These are phyloP conservation scores for Leishmania tropica DNA, from an alignment of 208 protist species.

Conservation along the genomic window DNA sequence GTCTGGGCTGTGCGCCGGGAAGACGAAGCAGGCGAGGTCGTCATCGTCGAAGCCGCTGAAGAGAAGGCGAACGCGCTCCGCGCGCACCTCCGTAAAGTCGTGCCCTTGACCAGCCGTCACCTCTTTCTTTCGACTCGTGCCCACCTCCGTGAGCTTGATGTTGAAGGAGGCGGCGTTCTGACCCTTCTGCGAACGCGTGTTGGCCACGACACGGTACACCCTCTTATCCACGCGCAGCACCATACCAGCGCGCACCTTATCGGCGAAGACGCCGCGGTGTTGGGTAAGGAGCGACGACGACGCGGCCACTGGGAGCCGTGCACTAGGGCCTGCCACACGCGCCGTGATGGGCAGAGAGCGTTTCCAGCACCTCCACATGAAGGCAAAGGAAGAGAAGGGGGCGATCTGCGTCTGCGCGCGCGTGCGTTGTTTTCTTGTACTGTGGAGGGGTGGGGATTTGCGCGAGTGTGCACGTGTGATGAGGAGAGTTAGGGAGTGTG, in stretches of 20 bases:
- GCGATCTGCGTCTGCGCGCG: neutral
- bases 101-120: conserved; percentile 84
- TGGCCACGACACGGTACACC: conserved; percentile 77
- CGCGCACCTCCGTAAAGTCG: conserved; percentile 83
- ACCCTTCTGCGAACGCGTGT: conserved; percentile 90
- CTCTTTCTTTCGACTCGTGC: conserved; percentile 79
- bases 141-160: conserved; percentile 84
- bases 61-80: conserved; percentile 78
- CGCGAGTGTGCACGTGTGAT: neutral
- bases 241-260: conserved; percentile 88
- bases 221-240: conserved; percentile 82
- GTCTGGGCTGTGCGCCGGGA: conserved; percentile 78
- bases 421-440: neutral
- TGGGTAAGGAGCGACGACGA: conserved; percentile 16
- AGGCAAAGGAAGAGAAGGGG: neutral
- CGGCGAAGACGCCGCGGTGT: conserved; percentile 76
- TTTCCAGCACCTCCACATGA: conserved; percentile 24
- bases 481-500: neutral
- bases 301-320: neutral
- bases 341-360: conserved; percentile 5
- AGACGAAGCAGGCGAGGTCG: conserved; percentile 90
- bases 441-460: neutral
- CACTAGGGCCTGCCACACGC: neutral
- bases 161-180: conserved; percentile 91
- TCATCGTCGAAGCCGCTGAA: conserved; percentile 93